Evolutionary conservation across 2,329 filamentous ascomycete genomes (phyloP).

Genomic region (Dendrostoma leiphaemia): DNA sequence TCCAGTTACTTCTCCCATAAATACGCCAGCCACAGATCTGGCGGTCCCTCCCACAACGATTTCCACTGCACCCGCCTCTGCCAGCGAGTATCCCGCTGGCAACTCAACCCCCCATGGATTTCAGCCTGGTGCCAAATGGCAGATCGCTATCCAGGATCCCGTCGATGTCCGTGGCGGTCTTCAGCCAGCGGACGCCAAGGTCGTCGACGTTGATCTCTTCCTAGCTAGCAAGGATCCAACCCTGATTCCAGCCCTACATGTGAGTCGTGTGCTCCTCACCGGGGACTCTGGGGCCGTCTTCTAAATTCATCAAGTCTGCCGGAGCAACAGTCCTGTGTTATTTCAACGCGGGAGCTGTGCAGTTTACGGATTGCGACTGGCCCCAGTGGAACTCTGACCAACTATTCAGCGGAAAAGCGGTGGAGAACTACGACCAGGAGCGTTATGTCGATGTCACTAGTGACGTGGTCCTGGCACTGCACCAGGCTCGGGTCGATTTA

Average conservation of each 20-base stretch:
- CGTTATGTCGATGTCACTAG: slow-evolving; percentile 13
- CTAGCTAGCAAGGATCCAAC: slow-evolving; percentile 12
- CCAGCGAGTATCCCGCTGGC: too few species aligned
- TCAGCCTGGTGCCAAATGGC: slow-evolving; percentile 14
- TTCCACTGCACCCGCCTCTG: too few species aligned
- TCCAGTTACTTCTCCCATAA: too few species aligned
- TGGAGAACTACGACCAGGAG: slow-evolving; percentile 10
- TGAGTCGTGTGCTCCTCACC: not conserved
- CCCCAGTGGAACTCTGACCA: slow-evolving; percentile 1
- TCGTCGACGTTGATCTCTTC: slow-evolving; percentile 16
- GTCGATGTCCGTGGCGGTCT: slow-evolving; percentile 9
- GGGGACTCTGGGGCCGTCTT: not conserved
- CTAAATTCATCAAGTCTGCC: too few species aligned
- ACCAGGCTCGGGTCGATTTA: slow-evolving; percentile 12
- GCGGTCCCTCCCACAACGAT: too few species aligned
- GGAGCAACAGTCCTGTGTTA: slow-evolving; percentile 13
- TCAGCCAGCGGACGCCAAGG: slow-evolving; percentile 13
- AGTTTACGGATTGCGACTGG: slow-evolving; percentile 11
- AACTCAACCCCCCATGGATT: slow-evolving; percentile 1
- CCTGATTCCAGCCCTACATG: slow-evolving; percentile 10
- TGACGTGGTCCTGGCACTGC: not conserved
- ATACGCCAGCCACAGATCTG: too few species aligned
- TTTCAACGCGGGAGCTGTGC: slow-evolving; percentile 1
- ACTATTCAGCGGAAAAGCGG: slow-evolving; percentile 6
- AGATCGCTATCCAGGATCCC: slow-evolving; percentile 15